These are phyloP conservation scores for Echeveria elegans DNA, from an alignment of 164 flowering plant genomes.

Conservation along the genomic window DNA sequence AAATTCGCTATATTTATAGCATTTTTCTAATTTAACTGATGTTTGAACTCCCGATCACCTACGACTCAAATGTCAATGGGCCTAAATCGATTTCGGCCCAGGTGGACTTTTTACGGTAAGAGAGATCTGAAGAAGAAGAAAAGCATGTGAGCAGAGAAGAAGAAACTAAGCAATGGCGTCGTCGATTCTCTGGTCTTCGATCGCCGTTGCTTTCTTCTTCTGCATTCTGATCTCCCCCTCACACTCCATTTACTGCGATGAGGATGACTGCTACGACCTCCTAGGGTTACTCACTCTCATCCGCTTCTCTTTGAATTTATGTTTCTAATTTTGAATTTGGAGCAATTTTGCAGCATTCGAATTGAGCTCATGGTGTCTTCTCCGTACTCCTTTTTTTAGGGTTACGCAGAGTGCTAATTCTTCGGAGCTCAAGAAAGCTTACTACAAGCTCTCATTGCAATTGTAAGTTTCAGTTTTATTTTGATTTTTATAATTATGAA, in stretches of 20 bases:
- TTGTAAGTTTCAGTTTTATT: conserved; percentile 28
- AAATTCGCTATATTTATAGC: too few relatives aligned
- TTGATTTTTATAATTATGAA: neutral
- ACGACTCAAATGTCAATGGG: too few relatives aligned
- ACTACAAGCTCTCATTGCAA: conserved; percentile 89
- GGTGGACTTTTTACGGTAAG: neutral
- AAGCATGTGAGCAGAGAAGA: neutral
- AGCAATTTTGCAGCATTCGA: neutral
- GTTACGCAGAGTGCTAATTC: conserved; percentile 74
- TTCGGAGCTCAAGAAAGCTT: conserved; percentile 94
- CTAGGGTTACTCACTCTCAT: conserved; percentile 50
- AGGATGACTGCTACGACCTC: conserved; percentile 92
- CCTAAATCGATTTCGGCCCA: neutral
- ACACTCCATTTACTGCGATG: conserved; percentile 83
- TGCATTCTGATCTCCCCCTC: conserved; percentile 38
- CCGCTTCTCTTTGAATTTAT: neutral
- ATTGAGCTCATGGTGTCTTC: neutral
- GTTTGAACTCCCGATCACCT: too few relatives aligned
- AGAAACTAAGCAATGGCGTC: conserved; percentile 14
- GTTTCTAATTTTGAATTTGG: neutral
- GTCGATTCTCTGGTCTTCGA: conserved; percentile 36
- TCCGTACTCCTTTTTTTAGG: conserved; percentile 22
- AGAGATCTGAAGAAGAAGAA: neutral
- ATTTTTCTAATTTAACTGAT: too few relatives aligned
- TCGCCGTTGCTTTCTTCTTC: conserved; percentile 21